phyloP scores from a whole-genome alignment of 2,329 filamentous ascomycete species.

The Curvularia lunata region DNA sequence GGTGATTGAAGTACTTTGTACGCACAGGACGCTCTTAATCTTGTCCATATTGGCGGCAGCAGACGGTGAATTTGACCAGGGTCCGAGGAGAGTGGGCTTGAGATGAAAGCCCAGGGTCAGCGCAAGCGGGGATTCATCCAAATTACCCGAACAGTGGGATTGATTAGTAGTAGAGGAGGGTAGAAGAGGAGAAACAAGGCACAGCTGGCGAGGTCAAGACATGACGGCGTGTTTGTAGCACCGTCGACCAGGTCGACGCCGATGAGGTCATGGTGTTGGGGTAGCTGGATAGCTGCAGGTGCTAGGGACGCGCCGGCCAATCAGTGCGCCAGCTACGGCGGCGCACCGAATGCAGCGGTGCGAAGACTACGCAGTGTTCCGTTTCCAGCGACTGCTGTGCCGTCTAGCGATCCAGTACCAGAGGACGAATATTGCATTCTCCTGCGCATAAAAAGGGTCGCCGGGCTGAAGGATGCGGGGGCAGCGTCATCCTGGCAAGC shows the following conservation, averaged over 20 bases:
- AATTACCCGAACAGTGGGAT: constrained; percentile 17
- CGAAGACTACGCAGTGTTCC: constrained; percentile 17
- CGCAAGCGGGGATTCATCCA: constrained; percentile 11
- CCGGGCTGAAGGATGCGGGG: constrained; percentile 13
- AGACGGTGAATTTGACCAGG: constrained; percentile 13
- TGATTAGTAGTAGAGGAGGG: constrained; percentile 6
- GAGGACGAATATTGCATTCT: neutral
- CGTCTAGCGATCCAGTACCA: constrained; percentile 2
- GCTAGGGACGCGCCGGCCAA: constrained; percentile 28
- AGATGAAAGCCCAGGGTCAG: constrained; percentile 13
- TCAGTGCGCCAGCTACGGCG: constrained; percentile 13
- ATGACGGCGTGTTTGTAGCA: constrained; percentile 26
- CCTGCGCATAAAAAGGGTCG: neutral
- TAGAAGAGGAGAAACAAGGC: constrained; percentile 27
- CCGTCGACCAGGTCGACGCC: constrained; percentile 12
- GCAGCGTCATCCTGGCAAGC: constrained; percentile 17
- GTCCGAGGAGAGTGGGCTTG: constrained; percentile 12
- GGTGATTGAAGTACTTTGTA: constrained; percentile 24
- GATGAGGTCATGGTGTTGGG: constrained; percentile 26
- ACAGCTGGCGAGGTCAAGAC: constrained; percentile 24
- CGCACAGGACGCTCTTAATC: constrained; percentile 54
- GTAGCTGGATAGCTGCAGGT: constrained; percentile 20
- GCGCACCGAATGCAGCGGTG: constrained; percentile 13
- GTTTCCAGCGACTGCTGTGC: constrained; percentile 19
- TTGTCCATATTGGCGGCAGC: constrained; percentile 49